Conservation (phyloP, 2,329 filamentous ascomycete species). For the Penicillium hordei region DNA sequence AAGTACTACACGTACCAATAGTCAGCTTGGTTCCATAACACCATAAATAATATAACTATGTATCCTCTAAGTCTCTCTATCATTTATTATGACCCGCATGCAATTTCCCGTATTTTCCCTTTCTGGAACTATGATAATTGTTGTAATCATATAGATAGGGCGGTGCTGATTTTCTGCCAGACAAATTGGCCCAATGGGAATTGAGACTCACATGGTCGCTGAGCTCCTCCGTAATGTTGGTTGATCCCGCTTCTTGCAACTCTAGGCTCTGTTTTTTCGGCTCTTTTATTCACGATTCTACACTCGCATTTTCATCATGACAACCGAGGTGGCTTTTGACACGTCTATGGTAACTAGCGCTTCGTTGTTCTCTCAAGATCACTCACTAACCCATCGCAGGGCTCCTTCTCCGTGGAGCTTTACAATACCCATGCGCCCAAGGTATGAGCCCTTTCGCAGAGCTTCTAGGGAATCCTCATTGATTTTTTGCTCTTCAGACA, state of each 20-base stretch:
- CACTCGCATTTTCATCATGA: slow-evolving; percentile 53
- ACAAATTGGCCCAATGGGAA: background rate
- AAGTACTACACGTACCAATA: too few species aligned
- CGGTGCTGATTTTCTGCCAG: slow-evolving; percentile 1
- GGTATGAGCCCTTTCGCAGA: slow-evolving; percentile 33
- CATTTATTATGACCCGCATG: background rate
- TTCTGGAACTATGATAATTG: background rate
- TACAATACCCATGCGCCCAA: slow-evolving; percentile 85
- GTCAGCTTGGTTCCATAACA: background rate
- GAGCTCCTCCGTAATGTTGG: background rate
- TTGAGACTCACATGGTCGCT: background rate
- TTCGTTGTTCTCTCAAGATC: background rate
- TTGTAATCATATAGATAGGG: background rate
- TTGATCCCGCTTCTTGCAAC: slow-evolving; percentile 8
- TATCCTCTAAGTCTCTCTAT: background rate
- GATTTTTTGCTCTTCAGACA: slow-evolving; percentile 51
- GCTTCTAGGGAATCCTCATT: slow-evolving; percentile 11
- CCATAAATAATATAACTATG: background rate
- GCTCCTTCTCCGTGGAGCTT: slow-evolving; percentile 81
- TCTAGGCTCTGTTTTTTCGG: background rate
- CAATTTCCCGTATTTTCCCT: too few species aligned
- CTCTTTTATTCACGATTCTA: background rate
- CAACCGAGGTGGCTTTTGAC: slow-evolving; percentile 75
- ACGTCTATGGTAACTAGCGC: slow-evolving; percentile 71
- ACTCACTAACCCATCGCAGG: slow-evolving; percentile 52